Percentiles rank a stretch among this genome's conserved stretches.
Evolutionary conservation across 306 rosid genomes (phyloP).

Genomic region (Cajanus cajan): DNA sequence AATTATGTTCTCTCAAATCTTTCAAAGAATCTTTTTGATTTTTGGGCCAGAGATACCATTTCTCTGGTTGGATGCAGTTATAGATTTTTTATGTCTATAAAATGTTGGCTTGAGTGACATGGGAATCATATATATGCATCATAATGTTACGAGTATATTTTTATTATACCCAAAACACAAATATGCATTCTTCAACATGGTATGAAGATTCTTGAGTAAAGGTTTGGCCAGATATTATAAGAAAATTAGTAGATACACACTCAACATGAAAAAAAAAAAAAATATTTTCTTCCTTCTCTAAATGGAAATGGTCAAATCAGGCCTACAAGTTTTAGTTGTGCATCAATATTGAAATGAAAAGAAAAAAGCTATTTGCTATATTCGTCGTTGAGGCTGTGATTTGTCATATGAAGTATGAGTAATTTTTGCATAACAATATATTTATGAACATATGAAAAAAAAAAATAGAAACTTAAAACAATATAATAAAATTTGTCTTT

Average conservation of each 20-base stretch:
- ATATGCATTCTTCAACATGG: conserved; percentile 19
- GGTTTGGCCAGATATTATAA: neutral
- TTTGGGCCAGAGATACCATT: conserved; percentile 28
- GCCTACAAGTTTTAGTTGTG: neutral
- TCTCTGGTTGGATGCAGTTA: conserved; percentile 31
- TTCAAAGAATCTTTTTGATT: conserved; percentile 30
- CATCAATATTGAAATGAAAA: neutral
- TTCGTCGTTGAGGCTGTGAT: neutral
- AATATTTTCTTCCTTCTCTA: neutral
- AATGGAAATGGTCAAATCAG: neutral
- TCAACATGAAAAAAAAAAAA: neutral
- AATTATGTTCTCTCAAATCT: conserved; percentile 35
- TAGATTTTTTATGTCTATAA: conserved; percentile 8
- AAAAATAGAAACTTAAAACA: neutral
- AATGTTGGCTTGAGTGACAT: conserved; percentile 24
- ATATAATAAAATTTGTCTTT: neutral
- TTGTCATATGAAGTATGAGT: neutral
- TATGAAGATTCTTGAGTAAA: conserved; percentile 24
- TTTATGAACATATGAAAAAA: neutral
- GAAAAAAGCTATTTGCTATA: neutral
- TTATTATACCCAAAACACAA: conserved; percentile 6
- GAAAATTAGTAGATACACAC: conserved; percentile 20
- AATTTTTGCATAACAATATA: neutral
- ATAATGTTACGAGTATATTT: neutral
- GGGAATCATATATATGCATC: conserved; percentile 26